Percentiles rank a stretch among this genome's conserved stretches.
phyloP scores from a whole-genome alignment of 179 eudicot genomes.

The Drosera spatulata region DNA sequence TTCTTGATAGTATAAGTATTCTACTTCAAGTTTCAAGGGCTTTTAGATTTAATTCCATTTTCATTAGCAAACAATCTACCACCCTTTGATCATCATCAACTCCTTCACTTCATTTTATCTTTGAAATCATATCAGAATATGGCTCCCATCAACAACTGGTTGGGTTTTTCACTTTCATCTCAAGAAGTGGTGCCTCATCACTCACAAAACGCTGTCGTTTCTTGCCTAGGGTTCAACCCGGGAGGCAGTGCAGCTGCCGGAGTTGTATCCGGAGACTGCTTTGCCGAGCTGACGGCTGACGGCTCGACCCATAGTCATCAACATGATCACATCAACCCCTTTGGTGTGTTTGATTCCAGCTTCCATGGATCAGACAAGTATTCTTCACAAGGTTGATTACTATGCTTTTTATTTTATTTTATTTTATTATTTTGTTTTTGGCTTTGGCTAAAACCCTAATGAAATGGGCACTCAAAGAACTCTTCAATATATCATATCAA shows the following conservation, averaged over 20 bases:
- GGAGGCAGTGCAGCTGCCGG: conserved; percentile 25
- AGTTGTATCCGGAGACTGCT: conserved; percentile 12
- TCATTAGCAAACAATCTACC: no score
- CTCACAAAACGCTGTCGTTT: conserved; percentile 10
- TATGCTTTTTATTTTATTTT: not conserved
- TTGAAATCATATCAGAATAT: not conserved
- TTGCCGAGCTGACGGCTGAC: not conserved
- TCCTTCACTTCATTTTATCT: no score
- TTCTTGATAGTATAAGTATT: no score
- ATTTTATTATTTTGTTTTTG: not conserved
- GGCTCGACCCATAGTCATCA: conserved; percentile 3
- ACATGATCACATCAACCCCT: conserved; percentile 23
- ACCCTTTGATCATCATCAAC: no score
- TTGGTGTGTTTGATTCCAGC: conserved; percentile 29
- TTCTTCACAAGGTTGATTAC: conserved; percentile 36
- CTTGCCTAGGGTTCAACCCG: conserved; percentile 23
- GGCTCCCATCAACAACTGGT: conserved; percentile 46
- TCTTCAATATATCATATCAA: no score
- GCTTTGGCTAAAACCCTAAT: not conserved
- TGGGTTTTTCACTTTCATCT: conserved; percentile 77
- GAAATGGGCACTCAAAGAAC: not conserved
- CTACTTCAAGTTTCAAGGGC: no score
- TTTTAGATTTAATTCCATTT: no score
- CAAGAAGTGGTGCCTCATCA: conserved; percentile 32
- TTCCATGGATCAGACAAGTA: conserved; percentile 20